These are phyloP conservation scores for Cenococcum geophilum DNA, from an alignment of 495 filamentous ascomycete species.

Conservation along the genomic window DNA sequence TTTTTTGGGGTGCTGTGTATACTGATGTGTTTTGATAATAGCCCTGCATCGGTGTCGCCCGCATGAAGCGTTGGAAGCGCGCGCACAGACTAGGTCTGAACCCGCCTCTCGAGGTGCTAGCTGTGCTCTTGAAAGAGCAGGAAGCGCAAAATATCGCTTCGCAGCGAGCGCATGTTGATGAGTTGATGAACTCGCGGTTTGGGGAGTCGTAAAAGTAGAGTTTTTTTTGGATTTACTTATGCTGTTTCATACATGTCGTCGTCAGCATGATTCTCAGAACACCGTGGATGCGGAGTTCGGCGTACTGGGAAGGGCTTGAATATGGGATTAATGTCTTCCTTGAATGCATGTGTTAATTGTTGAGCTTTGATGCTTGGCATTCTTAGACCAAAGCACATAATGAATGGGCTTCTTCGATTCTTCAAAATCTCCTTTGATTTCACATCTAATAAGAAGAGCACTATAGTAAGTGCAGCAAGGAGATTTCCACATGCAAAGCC, in stretches of 20 bases:
- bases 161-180: slow-evolving; percentile 74
- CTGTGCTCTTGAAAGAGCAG: slow-evolving; percentile 70
- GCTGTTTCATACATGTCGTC: background rate
- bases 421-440: too few species aligned
- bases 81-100: slow-evolving; percentile 71
- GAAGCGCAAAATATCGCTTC: slow-evolving; percentile 41
- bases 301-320: background rate
- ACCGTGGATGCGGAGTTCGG: background rate
- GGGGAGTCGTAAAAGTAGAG: slow-evolving; percentile 2
- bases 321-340: too few species aligned
- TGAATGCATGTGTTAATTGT: too few species aligned
- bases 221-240: background rate
- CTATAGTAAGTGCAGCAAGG: too few species aligned
- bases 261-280: background rate
- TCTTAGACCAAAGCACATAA: too few species aligned
- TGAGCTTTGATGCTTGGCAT: too few species aligned
- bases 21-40: slow-evolving; percentile 36
- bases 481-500: too few species aligned
- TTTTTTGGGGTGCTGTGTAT: slow-evolving; percentile 4
- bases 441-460: too few species aligned
- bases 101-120: slow-evolving; percentile 87
- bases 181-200: slow-evolving; percentile 53
- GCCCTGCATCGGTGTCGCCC: slow-evolving; percentile 82
- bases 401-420: too few species aligned
- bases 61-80: slow-evolving; percentile 80